Base-by-base conservation (phyloP, 179 eudicot genomes). In the Corrigiola litoralis region DNA sequence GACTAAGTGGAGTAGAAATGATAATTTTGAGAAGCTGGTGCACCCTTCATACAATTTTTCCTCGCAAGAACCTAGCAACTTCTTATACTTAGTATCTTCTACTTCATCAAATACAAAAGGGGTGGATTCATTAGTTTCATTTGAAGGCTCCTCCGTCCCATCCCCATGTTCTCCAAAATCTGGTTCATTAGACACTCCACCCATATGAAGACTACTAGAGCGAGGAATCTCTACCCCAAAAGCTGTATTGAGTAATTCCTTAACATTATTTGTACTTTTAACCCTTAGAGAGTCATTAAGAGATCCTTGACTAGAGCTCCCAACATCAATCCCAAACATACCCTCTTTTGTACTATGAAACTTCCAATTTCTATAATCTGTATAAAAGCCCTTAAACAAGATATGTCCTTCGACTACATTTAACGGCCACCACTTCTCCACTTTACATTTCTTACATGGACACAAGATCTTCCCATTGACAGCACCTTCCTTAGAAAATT, bases 401-500 rank as follows among this genome's bases (percentile, higher is more conserved):
- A 63, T 63, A 33, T 63, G 67, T 7, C 49, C 25, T 18, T 47
- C 18, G 3, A 63, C 44, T 5, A 18, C 42, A 6, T 21, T 8
- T 11, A 63, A 12, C 0, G 54, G 40, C 6, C 46, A n/a, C 55
- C 67, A 63, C 33, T 63, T 63, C 9, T 47, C 42, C 32, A 20
- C 56, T 48, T 63, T 58, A 32, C 67, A 63, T 29, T 32, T 32
- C 29, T 34, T 48, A 63, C 58, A 63, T 6, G 58, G 67, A 49
- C 67, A 63, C 5, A 4, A 32, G 1, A 16, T 49, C 49, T 49
- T 14, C 21, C 46, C 67, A 2, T 14, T 32, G 4, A 34, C 7
- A 3, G 34, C 27, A 21, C 10, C 42, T 27, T 20, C 45, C 36
- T 63, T 32, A 32, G 67, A 55, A 23, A 63, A 34, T 10, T 62